A percentile compares a stretch with the other conserved stretches of the same genome.
These are phyloP conservation scores for Parmelia sp. DNA, from an alignment of 495 filamentous ascomycete species.

Conservation along the genomic window DNA sequence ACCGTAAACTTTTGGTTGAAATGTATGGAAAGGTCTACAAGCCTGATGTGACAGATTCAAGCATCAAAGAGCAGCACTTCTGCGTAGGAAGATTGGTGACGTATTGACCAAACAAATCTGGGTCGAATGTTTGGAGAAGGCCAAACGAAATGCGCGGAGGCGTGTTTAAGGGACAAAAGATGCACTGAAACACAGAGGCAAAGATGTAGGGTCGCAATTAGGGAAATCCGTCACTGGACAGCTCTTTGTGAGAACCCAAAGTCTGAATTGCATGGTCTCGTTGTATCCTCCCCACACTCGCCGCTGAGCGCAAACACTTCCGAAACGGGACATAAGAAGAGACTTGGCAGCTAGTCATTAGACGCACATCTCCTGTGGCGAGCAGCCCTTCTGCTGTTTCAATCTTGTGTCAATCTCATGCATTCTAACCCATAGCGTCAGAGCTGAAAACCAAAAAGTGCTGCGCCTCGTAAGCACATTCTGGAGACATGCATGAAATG, in stretches of 20 bases:
- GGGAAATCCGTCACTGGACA: not conserved
- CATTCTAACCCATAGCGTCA: not conserved
- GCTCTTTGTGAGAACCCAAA: not conserved
- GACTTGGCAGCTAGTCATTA: no score
- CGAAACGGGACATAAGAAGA: not conserved
- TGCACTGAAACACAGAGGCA: not conserved
- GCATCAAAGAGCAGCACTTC: not conserved
- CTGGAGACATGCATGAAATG: not conserved
- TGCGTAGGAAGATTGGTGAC: fast-evolving
- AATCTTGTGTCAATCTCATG: not conserved
- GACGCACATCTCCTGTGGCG: not conserved
- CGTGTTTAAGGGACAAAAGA: not conserved
- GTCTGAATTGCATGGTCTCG: not conserved
- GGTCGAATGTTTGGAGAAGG: not conserved
- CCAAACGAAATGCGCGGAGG: not conserved
- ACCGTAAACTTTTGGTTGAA: not conserved
- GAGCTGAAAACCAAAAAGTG: not conserved
- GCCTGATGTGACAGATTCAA: not conserved
- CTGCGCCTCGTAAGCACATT: not conserved
- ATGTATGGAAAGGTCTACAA: not conserved
- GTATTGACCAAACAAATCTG: not conserved
- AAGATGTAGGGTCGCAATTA: not conserved
- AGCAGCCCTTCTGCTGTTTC: not conserved
- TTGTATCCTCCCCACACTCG: not conserved
- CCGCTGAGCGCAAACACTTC: not conserved